Conservation (phyloP, 345 rosid genomes). For the Salix exigua region DNA sequence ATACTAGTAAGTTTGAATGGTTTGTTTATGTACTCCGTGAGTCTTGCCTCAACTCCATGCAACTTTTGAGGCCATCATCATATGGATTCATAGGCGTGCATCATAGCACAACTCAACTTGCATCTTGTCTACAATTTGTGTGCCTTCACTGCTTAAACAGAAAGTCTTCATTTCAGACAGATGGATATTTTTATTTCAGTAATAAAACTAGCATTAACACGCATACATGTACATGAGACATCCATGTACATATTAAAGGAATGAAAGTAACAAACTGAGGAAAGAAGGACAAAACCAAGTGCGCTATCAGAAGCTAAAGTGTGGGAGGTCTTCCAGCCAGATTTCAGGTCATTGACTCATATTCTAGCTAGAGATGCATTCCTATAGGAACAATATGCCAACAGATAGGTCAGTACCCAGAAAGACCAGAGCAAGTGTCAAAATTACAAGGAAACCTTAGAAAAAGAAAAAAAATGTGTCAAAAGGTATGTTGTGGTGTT, state of each 20-base stretch:
- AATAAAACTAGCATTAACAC: not conserved
- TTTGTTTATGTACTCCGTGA: not conserved
- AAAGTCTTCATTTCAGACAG: not conserved
- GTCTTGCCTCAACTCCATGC: not conserved
- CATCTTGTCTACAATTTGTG: not conserved
- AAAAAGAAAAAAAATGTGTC: not conserved
- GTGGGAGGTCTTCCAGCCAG: not conserved
- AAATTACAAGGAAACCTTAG: not conserved
- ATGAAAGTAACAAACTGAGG: not conserved
- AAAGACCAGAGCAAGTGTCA: not conserved
- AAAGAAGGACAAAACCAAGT: not conserved
- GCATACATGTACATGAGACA: not conserved
- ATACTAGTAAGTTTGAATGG: not conserved
- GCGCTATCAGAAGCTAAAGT: not conserved
- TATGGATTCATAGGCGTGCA: not conserved
- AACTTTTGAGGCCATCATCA: not conserved
- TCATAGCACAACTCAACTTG: not conserved
- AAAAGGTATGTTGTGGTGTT: not conserved
- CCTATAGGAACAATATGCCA: not conserved
- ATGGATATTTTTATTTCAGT: not conserved
- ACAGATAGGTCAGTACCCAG: not conserved
- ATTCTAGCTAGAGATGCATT: not conserved
- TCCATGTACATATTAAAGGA: not conserved
- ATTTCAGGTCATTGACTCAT: not conserved
- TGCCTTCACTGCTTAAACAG: not conserved